Conservation (phyloP, 1,284 basidiomycete species). For the Inonotus hispidus region DNA sequence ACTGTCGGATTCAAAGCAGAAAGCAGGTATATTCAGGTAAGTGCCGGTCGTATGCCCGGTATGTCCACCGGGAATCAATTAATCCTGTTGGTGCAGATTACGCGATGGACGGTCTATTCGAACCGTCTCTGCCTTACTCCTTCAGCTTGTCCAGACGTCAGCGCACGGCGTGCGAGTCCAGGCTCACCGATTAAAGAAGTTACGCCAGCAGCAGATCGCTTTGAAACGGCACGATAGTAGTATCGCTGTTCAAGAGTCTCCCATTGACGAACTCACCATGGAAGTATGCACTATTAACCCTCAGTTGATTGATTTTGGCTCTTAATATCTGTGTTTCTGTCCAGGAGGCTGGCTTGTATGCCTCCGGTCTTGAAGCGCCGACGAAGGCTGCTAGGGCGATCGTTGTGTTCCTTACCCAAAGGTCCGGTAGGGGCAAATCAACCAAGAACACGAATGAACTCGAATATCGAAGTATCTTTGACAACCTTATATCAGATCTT, state of each 20-base stretch:
- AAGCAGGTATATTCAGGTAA: conserved; percentile 81
- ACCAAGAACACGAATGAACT: conserved; percentile 87
- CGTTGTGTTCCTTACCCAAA: conserved; percentile 77
- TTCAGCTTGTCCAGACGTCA: conserved; percentile 95
- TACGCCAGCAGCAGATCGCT: conserved; percentile 55
- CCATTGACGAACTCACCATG: conserved; percentile 60
- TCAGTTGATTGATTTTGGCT: not conserved
- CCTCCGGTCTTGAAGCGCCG: conserved; percentile 67
- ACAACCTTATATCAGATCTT: conserved; percentile 84
- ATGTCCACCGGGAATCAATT: not conserved
- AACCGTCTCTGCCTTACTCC: conserved; percentile 84
- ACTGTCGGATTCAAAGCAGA: conserved; percentile 83
- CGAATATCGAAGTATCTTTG: conserved; percentile 87
- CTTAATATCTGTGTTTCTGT: not conserved
- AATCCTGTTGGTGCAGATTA: conserved; percentile 38
- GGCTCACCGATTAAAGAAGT: conserved; percentile 54
- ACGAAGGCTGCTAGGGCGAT: conserved; percentile 82
- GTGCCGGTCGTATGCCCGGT: not conserved
- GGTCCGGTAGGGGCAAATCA: conserved; percentile 76
- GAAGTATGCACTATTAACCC: conserved; percentile 39
- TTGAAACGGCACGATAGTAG: conserved; percentile 55
- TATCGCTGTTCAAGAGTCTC: conserved; percentile 41
- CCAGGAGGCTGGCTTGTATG: conserved; percentile 65
- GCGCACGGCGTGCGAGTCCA: conserved; percentile 71
- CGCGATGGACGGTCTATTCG: conserved; percentile 84